phyloP scores from a whole-genome alignment of 2,329 filamentous ascomycete species.

The Aspergillus pseudoglaucus region DNA sequence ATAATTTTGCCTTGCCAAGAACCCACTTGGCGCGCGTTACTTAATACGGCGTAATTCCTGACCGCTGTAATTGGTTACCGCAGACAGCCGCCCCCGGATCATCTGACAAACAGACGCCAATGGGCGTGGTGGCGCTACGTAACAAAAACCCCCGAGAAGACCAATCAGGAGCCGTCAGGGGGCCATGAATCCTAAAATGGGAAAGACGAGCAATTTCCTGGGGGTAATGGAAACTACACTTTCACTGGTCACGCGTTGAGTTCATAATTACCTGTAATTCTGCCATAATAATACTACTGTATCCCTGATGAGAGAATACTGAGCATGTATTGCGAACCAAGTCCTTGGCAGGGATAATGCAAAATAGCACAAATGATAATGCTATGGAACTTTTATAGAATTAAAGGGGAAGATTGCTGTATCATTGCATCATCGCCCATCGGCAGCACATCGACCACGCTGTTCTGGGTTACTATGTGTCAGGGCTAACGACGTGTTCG shows the following conservation, averaged over 20 bases:
- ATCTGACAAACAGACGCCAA: conserved; percentile 25
- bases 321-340: too few species aligned
- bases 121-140: conserved; percentile 23
- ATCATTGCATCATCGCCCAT: not conserved
- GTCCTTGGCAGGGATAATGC: too few species aligned
- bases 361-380: too few species aligned
- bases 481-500: too few species aligned
- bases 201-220: conserved; percentile 19
- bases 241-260: conserved; percentile 11
- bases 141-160: conserved; percentile 26
- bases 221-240: conserved; percentile 19
- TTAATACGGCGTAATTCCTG: not conserved
- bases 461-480: not conserved
- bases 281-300: not conserved
- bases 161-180: conserved; percentile 24
- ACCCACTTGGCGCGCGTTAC: not conserved
- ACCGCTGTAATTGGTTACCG: conserved; percentile 5
- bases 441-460: not conserved
- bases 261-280: not conserved
- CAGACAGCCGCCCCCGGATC: conserved; percentile 13
- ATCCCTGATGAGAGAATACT: not conserved
- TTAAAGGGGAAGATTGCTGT: not conserved
- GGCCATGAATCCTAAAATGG: conserved; percentile 8
- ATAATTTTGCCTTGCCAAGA: conserved; percentile 2
- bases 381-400: too few species aligned